Percentiles rank a stretch among this genome's conserved stretches.
Conservation (phyloP, 306 rosid genomes). For the Cicer pinnatifidum region DNA sequence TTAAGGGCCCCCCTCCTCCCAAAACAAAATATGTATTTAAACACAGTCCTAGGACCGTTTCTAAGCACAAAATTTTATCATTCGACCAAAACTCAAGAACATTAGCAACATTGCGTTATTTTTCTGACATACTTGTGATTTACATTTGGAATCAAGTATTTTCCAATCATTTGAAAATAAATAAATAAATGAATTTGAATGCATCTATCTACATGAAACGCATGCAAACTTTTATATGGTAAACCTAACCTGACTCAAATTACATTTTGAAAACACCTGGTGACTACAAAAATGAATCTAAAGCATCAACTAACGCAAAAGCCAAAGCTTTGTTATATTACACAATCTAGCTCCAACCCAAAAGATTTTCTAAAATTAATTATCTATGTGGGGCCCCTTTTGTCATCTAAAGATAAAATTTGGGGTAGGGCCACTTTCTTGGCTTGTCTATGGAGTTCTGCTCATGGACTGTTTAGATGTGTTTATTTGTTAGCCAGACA, state of each 20-base stretch:
- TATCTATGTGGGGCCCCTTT: not conserved
- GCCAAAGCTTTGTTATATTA: not conserved
- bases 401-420: not conserved
- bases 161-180: constrained; percentile 9
- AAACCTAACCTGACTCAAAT: not conserved
- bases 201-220: not conserved
- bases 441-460: not conserved
- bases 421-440: not conserved
- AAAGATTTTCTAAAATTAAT: not conserved
- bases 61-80: not conserved
- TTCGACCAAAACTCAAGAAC: constrained; percentile 4
- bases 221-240: not conserved
- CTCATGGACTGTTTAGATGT: not conserved
- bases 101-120: constrained; percentile 14
- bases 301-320: not conserved
- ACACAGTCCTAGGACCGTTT: not conserved
- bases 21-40: not conserved
- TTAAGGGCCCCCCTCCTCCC: not conserved
- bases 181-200: not conserved
- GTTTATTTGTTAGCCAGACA: not conserved
- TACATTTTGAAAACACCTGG: not conserved
- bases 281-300: constrained; percentile 1
- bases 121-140: constrained; percentile 3
- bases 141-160: not conserved
- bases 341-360: not conserved